Evolutionary conservation across 441 rosid genomes (phyloP).

Genomic region (Populus trichocarpa): DNA sequence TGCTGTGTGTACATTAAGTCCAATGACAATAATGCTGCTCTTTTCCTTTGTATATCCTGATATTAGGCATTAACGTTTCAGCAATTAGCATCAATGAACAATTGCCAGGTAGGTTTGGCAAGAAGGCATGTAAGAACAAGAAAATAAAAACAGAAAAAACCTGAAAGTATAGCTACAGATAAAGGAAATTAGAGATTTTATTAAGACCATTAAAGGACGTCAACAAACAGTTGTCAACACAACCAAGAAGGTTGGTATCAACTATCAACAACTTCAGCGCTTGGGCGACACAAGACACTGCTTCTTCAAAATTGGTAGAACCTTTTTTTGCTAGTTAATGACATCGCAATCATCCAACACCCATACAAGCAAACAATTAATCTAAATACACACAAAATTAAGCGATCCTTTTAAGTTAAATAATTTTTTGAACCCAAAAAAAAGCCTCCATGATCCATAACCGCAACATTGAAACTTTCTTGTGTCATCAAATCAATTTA

Average conservation of each 20-base stretch:
- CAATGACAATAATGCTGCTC: slow-evolving; percentile 77
- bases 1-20: slow-evolving; percentile 71
- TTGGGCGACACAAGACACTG: neutral
- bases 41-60: slow-evolving; percentile 73
- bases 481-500: neutral
- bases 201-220: neutral
- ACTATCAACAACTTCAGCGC: neutral
- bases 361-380: neutral
- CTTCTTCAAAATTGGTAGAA: neutral
- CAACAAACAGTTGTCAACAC: neutral
- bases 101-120: neutral
- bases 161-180: neutral
- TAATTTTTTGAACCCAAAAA: neutral
- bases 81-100: neutral
- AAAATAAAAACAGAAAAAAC: neutral
- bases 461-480: neutral
- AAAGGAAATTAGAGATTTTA: neutral
- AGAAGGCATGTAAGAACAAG: slow-evolving; percentile 22
- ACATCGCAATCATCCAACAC: neutral
- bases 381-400: neutral
- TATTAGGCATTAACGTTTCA: neutral
- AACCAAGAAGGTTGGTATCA: neutral
- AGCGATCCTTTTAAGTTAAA: neutral
- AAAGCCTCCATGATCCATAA: neutral
- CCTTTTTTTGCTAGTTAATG: neutral